These are phyloP conservation scores for Bretschneidera sinensis DNA, from an alignment of 345 rosid genomes.

Conservation along the genomic window DNA sequence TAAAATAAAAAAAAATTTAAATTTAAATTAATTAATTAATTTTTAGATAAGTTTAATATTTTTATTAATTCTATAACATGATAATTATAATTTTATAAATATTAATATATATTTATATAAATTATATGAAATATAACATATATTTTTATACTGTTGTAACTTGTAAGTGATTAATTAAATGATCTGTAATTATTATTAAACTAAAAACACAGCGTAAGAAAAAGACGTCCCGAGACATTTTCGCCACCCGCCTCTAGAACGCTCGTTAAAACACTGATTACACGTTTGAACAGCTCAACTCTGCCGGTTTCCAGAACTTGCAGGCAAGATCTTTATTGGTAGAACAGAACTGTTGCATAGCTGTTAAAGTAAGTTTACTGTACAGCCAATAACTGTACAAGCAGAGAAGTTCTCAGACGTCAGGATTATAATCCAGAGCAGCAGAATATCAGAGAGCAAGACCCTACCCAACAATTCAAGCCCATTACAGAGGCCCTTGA, in stretches of 20 bases:
- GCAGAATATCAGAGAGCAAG: conserved; percentile 4
- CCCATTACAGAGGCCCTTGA: background rate
- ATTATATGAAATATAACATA: too few species aligned
- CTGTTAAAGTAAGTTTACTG: conserved; percentile 3
- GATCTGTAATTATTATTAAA: too few species aligned
- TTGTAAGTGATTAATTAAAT: too few species aligned
- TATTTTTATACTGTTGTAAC: too few species aligned
- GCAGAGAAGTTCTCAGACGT: conserved; percentile 3
- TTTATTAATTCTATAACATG: too few species aligned
- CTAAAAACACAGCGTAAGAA: too few species aligned
- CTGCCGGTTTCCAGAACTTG: background rate
- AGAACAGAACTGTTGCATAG: background rate
- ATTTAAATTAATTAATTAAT: too few species aligned
- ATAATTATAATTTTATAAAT: too few species aligned
- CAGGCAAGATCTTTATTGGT: background rate
- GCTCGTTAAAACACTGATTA: too few species aligned
- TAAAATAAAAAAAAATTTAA: too few species aligned
- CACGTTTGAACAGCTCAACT: background rate
- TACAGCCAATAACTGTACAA: conserved; percentile 10
- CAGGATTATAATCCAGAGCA: conserved; percentile 8
- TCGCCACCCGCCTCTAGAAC: background rate
- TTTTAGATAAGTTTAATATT: too few species aligned
- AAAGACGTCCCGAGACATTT: background rate
- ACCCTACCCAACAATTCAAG: conserved; percentile 1
- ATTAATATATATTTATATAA: too few species aligned